Evolutionary conservation across 345 rosid species (phyloP).

Genomic region (Lepidium africanum): DNA sequence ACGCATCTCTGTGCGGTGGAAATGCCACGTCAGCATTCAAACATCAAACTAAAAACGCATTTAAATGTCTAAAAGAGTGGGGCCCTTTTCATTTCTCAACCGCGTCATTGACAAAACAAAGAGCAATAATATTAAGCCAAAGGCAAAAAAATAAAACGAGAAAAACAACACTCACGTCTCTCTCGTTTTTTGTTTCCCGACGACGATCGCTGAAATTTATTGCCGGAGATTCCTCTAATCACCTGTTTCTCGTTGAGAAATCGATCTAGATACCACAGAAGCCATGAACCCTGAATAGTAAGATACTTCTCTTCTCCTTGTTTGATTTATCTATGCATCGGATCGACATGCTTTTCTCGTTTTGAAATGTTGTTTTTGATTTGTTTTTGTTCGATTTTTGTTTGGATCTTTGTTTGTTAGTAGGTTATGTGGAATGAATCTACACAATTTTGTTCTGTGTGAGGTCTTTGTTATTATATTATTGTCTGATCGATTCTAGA

Average conservation of each 20-base stretch:
- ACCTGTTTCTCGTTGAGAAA: background rate
- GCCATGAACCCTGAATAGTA: conserved; percentile 36
- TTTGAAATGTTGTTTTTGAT: background rate
- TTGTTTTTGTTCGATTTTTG: background rate
- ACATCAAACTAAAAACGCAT: conserved; percentile 10
- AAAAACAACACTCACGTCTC: background rate
- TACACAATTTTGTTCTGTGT: background rate
- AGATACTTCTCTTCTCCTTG: conserved; percentile 6
- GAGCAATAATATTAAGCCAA: background rate
- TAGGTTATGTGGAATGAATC: background rate
- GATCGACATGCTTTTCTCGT: background rate
- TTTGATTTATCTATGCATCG: background rate
- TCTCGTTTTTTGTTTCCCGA: background rate
- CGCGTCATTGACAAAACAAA: conserved; percentile 9
- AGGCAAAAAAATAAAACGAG: background rate
- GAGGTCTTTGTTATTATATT: background rate
- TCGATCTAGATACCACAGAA: conserved; percentile 2
- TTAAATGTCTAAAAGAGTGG: conserved; percentile 8
- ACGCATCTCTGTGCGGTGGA: conserved; percentile 7
- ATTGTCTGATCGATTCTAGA: conserved; percentile 3
- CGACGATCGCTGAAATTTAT: conserved; percentile 10
- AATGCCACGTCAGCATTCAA: conserved; percentile 11
- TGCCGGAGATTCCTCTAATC: background rate
- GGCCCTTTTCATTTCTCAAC: conserved; percentile 12
- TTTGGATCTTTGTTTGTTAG: background rate